Percentiles rank a stretch among this genome's conserved stretches.
These are phyloP conservation scores for Excoecaria cochinchinensis DNA, from an alignment of 345 rosid genomes.

Conservation along the genomic window DNA sequence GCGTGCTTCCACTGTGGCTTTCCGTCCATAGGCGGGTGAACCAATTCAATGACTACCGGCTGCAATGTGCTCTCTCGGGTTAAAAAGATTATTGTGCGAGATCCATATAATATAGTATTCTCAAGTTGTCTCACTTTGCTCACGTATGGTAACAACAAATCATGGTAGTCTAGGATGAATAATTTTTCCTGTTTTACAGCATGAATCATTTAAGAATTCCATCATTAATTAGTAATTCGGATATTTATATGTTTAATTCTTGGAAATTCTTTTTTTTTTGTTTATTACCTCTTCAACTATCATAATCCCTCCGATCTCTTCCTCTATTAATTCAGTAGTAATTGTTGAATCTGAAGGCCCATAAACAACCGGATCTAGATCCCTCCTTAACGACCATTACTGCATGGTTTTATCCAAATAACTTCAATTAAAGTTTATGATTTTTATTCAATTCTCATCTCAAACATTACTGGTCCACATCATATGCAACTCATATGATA, in stretches of 20 bases:
- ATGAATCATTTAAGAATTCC: not conserved
- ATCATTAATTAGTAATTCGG: not conserved
- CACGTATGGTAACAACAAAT: slow-evolving; percentile 58
- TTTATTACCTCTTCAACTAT: slow-evolving; percentile 53
- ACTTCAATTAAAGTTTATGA: too few species aligned
- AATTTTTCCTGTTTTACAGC: slow-evolving; percentile 29
- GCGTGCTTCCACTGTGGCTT: slow-evolving; percentile 68
- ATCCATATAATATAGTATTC: slow-evolving; percentile 54
- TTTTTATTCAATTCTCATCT: too few species aligned
- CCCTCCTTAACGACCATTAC: slow-evolving; percentile 88
- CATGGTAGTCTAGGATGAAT: slow-evolving; percentile 62
- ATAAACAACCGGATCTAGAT: slow-evolving; percentile 58
- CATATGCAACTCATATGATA: too few species aligned
- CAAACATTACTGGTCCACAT: too few species aligned
- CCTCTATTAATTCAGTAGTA: slow-evolving; percentile 52
- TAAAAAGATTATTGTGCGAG: slow-evolving; percentile 62
- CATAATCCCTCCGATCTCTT: slow-evolving; percentile 54
- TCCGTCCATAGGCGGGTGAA: slow-evolving; percentile 50
- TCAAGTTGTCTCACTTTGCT: slow-evolving; percentile 52
- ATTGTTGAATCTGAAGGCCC: slow-evolving; percentile 68
- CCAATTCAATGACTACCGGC: slow-evolving; percentile 64
- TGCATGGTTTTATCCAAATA: slow-evolving; percentile 14
- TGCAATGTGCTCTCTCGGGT: slow-evolving; percentile 47
- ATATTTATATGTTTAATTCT: not conserved
- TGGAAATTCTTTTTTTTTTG: too few species aligned